Conservation (phyloP, 495 filamentous ascomycete genomes). For the Penicillium fimorum region DNA sequence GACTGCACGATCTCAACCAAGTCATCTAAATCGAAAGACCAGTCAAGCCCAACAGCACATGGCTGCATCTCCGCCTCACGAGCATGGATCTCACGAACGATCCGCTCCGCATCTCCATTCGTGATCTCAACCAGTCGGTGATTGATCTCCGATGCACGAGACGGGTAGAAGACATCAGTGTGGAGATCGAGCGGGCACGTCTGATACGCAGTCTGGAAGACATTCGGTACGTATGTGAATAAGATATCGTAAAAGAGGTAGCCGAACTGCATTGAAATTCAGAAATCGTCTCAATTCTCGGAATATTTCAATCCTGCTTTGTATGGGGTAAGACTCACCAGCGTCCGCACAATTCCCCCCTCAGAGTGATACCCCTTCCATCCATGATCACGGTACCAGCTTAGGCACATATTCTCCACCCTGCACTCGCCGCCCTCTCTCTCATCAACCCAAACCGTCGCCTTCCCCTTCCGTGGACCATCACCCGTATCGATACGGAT, state of each 20-base stretch:
- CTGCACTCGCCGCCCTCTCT: conserved; percentile 67
- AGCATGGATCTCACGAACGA: conserved; percentile 66
- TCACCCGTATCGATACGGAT: conserved; percentile 66
- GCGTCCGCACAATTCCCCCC: conserved; percentile 82
- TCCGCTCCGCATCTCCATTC: conserved; percentile 66
- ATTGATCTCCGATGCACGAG: conserved; percentile 84
- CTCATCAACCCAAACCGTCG: conserved; percentile 87
- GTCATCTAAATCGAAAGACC: conserved; percentile 81
- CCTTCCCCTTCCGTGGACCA: conserved; percentile 47
- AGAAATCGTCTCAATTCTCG: background rate
- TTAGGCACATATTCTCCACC: conserved; percentile 92
- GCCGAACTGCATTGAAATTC: conserved; percentile 52
- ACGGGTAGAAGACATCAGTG: conserved; percentile 89
- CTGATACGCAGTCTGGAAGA: conserved; percentile 94
- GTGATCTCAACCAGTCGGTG: conserved; percentile 78
- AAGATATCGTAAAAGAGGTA: conserved; percentile 92
- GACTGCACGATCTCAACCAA: conserved; percentile 76
- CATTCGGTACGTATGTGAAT: conserved; percentile 91
- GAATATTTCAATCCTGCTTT: background rate
- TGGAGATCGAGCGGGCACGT: conserved; percentile 90
- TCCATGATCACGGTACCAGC: conserved; percentile 73
- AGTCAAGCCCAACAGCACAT: conserved; percentile 86
- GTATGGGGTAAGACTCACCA: conserved; percentile 41
- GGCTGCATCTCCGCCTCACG: conserved; percentile 66
- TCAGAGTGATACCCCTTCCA: conserved; percentile 96